Conservation (phyloP, 139 green algal species). For the Dunaliella sp. region DNA sequence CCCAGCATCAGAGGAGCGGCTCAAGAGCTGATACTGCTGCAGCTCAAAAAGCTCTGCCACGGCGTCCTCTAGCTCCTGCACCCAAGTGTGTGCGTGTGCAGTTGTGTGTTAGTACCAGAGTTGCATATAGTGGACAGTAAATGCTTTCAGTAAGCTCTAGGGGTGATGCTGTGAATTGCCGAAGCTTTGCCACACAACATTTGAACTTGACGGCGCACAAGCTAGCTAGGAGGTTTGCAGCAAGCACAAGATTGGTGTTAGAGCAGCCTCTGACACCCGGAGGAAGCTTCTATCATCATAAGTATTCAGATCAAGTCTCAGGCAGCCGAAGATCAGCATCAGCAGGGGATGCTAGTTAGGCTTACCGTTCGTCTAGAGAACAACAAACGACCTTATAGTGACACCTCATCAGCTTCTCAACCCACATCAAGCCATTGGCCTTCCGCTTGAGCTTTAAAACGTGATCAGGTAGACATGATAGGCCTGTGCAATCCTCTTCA, state of each 20-base stretch:
- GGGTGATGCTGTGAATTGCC: background rate
- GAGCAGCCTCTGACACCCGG: background rate
- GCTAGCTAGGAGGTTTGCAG: background rate
- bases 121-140: background rate
- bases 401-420: too few relatives aligned
- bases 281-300: too few relatives aligned
- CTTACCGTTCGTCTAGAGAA: too few relatives aligned
- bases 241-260: background rate
- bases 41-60: background rate
- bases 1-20: background rate
- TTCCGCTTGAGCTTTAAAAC: background rate
- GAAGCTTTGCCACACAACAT: background rate
- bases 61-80: background rate
- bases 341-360: too few relatives aligned
- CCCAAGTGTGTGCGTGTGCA: background rate
- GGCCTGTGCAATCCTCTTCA: background rate
- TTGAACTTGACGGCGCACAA: background rate
- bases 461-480: background rate
- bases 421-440: too few relatives aligned
- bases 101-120: background rate
- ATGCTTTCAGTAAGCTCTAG: background rate
- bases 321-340: too few relatives aligned
- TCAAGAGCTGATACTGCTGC: background rate
- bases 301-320: too few relatives aligned
- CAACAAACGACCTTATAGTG: too few relatives aligned